phyloP scores from a whole-genome alignment of 1,139 yeast genomes.

The Suhomyces anneliseae region DNA sequence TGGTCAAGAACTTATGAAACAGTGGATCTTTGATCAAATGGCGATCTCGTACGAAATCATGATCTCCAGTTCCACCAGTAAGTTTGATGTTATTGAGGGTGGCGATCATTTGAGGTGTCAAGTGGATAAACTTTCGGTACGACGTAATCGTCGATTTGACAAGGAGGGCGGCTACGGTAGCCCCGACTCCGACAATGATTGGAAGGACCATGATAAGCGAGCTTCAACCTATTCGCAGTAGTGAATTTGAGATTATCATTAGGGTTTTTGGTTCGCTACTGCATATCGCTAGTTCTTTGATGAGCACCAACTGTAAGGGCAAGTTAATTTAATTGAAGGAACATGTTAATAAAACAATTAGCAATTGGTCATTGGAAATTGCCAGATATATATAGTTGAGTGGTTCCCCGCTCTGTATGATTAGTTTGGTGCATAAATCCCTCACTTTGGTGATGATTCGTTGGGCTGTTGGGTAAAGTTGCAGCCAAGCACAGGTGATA shows the following conservation, averaged over 20 bases:
- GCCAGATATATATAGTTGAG: too few species aligned
- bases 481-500: too few species aligned
- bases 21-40: conserved; percentile 17
- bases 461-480: too few species aligned
- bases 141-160: conserved; percentile 52
- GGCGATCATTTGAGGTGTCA: conserved; percentile 60
- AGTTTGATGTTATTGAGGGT: conserved; percentile 45
- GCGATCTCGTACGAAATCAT: conserved; percentile 13
- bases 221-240: background rate
- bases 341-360: too few species aligned
- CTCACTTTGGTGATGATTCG: too few species aligned
- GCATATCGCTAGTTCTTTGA: background rate
- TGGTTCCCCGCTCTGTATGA: too few species aligned
- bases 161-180: conserved; percentile 53
- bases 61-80: conserved; percentile 7
- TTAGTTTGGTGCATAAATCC: too few species aligned
- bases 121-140: conserved; percentile 36
- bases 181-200: conserved; percentile 56
- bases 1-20: conserved; percentile 26
- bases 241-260: too few species aligned
- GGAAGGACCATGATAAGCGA: conserved; percentile 46
- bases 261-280: background rate
- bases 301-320: background rate
- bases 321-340: too few species aligned
- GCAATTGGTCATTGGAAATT: too few species aligned